These are phyloP conservation scores for Furculomyces boomerangus DNA, from an alignment of 371 early-diverging fungal genomes.

Conservation along the genomic window DNA sequence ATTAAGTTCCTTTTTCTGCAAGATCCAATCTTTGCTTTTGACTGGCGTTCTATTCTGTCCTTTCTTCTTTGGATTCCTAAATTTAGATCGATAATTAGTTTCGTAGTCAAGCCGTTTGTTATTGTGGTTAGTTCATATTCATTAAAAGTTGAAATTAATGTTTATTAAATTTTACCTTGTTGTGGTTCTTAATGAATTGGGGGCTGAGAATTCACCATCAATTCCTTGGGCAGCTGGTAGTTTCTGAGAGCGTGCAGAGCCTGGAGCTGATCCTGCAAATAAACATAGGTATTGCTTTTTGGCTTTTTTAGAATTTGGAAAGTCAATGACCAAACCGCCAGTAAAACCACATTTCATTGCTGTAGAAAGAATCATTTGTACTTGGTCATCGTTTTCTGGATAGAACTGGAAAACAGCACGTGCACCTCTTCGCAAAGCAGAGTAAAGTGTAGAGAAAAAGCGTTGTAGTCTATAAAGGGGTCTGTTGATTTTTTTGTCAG, in stretches of 20 bases:
- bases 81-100: too few species aligned
- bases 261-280: constrained; percentile 50
- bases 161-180: not conserved
- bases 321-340: constrained; percentile 94
- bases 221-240: not conserved
- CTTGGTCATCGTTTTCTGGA: constrained; percentile 90
- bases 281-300: constrained; percentile 92
- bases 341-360: constrained; percentile 88
- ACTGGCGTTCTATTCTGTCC: constrained; percentile 27
- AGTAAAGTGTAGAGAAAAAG: constrained; percentile 90
- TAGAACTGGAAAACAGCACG: constrained; percentile 98
- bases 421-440: constrained; percentile 70
- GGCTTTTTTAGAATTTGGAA: constrained; percentile 91
- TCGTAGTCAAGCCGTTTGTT: too few species aligned
- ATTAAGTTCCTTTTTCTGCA: constrained; percentile 77
- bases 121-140: too few species aligned
- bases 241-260: not conserved
- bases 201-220: not conserved
- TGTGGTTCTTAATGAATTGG: not conserved
- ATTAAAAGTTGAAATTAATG: not conserved
- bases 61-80: not conserved
- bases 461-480: constrained; percentile 69
- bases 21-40: constrained; percentile 80
- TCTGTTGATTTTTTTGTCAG: constrained; percentile 67
- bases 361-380: constrained; percentile 75